phyloP scores from a whole-genome alignment of 306 rosid genomes.

The Albizia julibrissin region DNA sequence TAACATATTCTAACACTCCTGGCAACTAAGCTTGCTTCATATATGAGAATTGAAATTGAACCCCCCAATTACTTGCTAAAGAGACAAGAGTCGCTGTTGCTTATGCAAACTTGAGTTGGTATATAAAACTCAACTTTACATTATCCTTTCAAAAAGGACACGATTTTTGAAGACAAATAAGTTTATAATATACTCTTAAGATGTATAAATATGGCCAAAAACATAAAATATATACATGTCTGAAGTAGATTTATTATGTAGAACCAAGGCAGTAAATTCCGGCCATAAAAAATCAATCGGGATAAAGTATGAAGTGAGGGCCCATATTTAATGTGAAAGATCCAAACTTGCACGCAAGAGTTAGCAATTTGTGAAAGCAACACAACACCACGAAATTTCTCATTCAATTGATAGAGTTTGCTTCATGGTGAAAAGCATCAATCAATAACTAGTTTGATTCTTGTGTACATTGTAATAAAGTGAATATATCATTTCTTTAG shows the following conservation, averaged over 20 bases:
- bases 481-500: not conserved
- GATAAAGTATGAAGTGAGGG: not conserved
- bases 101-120: not conserved
- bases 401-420: not conserved
- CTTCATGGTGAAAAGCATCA: not conserved
- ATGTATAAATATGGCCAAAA: not conserved
- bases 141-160: not conserved
- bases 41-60: no score
- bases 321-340: not conserved
- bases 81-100: no score
- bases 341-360: slow-evolving; percentile 10
- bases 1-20: no score
- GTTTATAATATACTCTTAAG: not conserved
- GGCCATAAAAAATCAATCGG: not conserved
- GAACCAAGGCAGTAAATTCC: not conserved
- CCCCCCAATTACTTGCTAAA: no score
- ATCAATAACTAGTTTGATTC: not conserved
- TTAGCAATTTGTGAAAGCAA: slow-evolving; percentile 10
- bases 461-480: not conserved
- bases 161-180: not conserved
- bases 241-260: not conserved
- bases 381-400: not conserved
- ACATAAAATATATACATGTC: no score
- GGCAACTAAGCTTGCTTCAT: no score
- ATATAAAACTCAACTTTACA: not conserved